Base-by-base conservation (phyloP, 495 filamentous ascomycete genomes). In the Pseudotulostoma volvatum region DNA sequence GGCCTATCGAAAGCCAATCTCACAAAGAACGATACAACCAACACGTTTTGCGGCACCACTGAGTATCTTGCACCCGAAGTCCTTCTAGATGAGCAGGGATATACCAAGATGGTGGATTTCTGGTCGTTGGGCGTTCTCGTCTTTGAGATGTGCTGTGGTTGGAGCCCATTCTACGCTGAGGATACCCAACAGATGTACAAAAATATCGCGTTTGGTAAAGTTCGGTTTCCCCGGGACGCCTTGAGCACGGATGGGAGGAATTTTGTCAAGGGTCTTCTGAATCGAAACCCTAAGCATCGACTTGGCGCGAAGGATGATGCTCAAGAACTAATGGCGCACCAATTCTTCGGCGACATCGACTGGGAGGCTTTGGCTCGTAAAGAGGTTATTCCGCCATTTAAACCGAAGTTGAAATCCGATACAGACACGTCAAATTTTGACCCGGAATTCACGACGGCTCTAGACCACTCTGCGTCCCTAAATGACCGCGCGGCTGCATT, bases 141-240 rank as follows among this genome's bases (percentile, higher is more conserved):
- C 7, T 97, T 97, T 55, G 90, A 97, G 59, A 97, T 97, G 90
- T 95, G 88, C 59, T 97, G 90, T 51, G 90, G 90, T 2, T 97
- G 90, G 90, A 93, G 84, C 49, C 90, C 90, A 0, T 97, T 97
- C 62, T 97, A 96, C 52, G 92, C 90, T 40, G 90, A 97, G 44
- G 92, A 97, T 48, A 96, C 88, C 1, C 90, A 97, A 57, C 90
- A 97, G 55, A 97, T 97, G 90, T 97, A 97, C 61, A 97, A 96
- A 66, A 97, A 97, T 63, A 97, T 97, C 42, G 92, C 88, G 0
- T 96, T 96, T 53, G 90, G 90, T 49, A 97, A 97, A 51, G 90
- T 97, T 23, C 72, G 88, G 42, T 97, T 97, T 61, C 90, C 90
- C 11, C 74, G 85, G 40, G 90, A 97, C 53, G 92, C 90, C 0